phyloP scores from a whole-genome alignment of 1,284 basidiomycete species.

The Austroboletus niveus region DNA sequence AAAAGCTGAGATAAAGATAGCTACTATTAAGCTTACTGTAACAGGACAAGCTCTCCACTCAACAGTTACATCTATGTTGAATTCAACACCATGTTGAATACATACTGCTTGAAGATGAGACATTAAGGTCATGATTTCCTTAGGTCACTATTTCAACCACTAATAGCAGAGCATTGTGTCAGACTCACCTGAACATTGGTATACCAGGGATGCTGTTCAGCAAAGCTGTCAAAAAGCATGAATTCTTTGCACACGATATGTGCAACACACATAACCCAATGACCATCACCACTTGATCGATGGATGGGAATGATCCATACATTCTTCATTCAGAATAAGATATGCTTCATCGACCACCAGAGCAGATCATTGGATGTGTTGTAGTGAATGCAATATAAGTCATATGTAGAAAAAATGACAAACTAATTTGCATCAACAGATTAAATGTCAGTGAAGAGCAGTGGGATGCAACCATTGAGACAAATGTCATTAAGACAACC shows the following conservation, averaged over 20 bases:
- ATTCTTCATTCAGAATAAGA: no score
- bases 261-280: background rate
- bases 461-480: constrained; percentile 13
- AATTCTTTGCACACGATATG: background rate
- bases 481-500: constrained; percentile 10
- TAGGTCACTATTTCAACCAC: no score
- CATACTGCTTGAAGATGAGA: no score
- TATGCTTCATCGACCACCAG: no score
- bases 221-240: background rate
- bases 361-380: background rate
- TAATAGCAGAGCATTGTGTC: background rate
- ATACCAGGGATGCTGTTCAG: background rate
- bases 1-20: no score
- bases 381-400: background rate
- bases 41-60: no score
- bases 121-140: background rate
- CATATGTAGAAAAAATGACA: background rate
- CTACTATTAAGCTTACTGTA: no score
- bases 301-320: background rate
- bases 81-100: no score
- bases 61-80: no score
- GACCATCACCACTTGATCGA: background rate
- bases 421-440: background rate
- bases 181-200: background rate
- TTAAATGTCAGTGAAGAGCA: constrained; percentile 8